These are phyloP conservation scores for Opeltia flavorubescens DNA, from an alignment of 495 filamentous ascomycete species.

Conservation along the genomic window DNA sequence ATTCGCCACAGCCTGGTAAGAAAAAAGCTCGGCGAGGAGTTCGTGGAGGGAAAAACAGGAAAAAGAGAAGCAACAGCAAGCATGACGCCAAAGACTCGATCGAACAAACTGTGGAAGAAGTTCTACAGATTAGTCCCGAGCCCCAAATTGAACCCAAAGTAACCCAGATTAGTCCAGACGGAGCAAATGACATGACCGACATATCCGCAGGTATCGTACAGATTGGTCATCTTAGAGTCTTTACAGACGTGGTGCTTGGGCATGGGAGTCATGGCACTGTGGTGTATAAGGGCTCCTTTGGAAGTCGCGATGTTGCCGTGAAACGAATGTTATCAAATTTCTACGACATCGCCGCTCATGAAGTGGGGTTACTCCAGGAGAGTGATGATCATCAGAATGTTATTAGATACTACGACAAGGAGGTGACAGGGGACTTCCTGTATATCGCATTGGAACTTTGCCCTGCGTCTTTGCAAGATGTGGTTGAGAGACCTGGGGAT, in stretches of 20 bases:
- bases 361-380: conserved; percentile 76
- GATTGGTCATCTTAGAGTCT: conserved; percentile 59
- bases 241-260: conserved; percentile 58
- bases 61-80: conserved; percentile 33
- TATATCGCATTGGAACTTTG: conserved; percentile 97
- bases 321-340: conserved; percentile 94
- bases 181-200: conserved; percentile 33
- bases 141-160: conserved; percentile 43
- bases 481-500: conserved; percentile 56
- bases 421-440: conserved; percentile 75
- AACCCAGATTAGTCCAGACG: conserved; percentile 18
- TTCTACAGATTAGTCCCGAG: conserved; percentile 23
- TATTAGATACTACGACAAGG: conserved; percentile 88
- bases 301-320: conserved; percentile 84
- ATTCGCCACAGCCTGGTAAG: conserved; percentile 41
- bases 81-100: conserved; percentile 28
- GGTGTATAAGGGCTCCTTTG: conserved; percentile 73
- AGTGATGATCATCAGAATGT: conserved; percentile 95
- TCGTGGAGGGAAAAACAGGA: conserved; percentile 67
- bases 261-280: conserved; percentile 77
- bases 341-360: conserved; percentile 88
- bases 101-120: conserved; percentile 32
- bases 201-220: conserved; percentile 46
- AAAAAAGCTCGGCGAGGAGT: conserved; percentile 73
- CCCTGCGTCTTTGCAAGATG: conserved; percentile 79